Evolutionary conservation across 495 filamentous ascomycete genomes (phyloP).

Genomic region (Tetracladium setigerum): DNA sequence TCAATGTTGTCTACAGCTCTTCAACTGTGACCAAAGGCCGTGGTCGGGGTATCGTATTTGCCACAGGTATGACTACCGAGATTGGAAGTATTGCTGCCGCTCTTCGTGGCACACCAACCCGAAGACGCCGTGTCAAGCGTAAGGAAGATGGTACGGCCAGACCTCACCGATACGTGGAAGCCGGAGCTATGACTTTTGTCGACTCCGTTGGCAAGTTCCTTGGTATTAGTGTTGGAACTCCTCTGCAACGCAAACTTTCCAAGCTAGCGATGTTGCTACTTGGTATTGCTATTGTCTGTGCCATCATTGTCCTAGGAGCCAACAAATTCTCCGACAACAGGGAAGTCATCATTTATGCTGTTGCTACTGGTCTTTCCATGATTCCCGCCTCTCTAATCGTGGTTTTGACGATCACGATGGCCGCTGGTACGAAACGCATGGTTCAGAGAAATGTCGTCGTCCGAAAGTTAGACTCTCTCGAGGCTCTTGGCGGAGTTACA

Average conservation of each 20-base stretch:
- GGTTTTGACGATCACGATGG: conserved; percentile 49
- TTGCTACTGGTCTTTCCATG: conserved; percentile 53
- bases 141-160: conserved; percentile 47
- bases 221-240: conserved; percentile 55
- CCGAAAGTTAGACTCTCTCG: conserved; percentile 42
- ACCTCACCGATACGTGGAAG: conserved; percentile 61
- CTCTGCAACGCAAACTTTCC: conserved; percentile 42
- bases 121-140: conserved; percentile 48
- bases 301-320: conserved; percentile 41
- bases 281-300: conserved; percentile 38
- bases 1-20: conserved; percentile 61
- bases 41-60: conserved; percentile 40
- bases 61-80: conserved; percentile 71
- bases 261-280: conserved; percentile 43
- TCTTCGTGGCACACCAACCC: conserved; percentile 32
- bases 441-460: conserved; percentile 41
- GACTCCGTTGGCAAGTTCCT: conserved; percentile 65
- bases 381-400: conserved; percentile 46
- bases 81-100: conserved; percentile 67
- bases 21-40: conserved; percentile 63
- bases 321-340: conserved; percentile 35
- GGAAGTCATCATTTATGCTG: conserved; percentile 45
- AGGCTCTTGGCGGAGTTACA: conserved; percentile 60
- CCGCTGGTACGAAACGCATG: conserved; percentile 45
- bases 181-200: conserved; percentile 55